Evolutionary conservation across 2,329 filamentous ascomycete genomes (phyloP), one percentile per base, ranked within the genome.

Genomic region (Didymella keratinophila): DNA sequence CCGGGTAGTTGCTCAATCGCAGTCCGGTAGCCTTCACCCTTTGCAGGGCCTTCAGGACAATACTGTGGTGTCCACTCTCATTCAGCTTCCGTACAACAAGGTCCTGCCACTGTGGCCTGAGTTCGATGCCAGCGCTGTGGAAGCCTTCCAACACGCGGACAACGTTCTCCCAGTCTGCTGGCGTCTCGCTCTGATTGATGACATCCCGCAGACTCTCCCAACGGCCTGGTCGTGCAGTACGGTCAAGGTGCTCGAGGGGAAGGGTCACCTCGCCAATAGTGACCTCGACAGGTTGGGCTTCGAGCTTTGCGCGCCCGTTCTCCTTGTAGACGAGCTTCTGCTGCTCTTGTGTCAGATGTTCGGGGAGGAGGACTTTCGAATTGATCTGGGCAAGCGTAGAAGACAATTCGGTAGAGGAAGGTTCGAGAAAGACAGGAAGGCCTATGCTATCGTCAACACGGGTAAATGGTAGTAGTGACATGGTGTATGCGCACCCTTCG

Each of bases 281-380:
- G 37, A 78, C 76, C 30, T 78, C 76, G 36, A 79, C 72, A 30
- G 80, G 79, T 54, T 80, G 74, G 25, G 71, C 76, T 47, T 77
- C 71, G 34, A 83, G 76, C 37, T 75, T 73, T 43, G 78, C 68
- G n/a, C 71, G 70, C 70, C 78, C 72, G 34, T 78, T 75, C 18
- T 71, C 58, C 44, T 69, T 67, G 72, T 77, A 81, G 62, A 83
- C 77, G 28, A 82, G 75, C 57, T 75, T 70, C 28, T 72, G 66
- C 62, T 82, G 79, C 37, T 73, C 71, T 16, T 66, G 61, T 56
- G 71, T 76, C 51, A 83, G 76, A 66, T 80, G 78, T 7, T 55
- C 54, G 14, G 81, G 81, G 21, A 82, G 73, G 57, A 83, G 75
- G 64, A 82, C 67, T 49, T 78, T 78, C 44, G 70, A 71, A 61